These are phyloP conservation scores for Mycosphaerelloides madeirae DNA, from an alignment of 2,329 filamentous ascomycete genomes.

Conservation along the genomic window DNA sequence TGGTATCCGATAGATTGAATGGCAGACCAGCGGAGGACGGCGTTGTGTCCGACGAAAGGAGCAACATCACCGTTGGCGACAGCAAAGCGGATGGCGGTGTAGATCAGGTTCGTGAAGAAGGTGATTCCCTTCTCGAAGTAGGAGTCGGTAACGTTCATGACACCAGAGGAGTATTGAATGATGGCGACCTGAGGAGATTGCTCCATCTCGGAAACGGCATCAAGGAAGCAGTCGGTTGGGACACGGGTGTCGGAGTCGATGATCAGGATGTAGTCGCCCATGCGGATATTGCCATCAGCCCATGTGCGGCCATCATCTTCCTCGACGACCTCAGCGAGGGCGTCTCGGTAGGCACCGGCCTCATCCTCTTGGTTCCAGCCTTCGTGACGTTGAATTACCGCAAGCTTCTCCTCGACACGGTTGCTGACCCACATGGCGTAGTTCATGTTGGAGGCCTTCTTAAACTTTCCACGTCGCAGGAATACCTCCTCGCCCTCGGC, in stretches of 20 bases:
- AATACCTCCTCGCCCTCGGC: conserved; percentile 48
- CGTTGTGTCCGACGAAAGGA: conserved; percentile 78
- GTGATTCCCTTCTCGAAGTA: conserved; percentile 50
- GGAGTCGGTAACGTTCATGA: conserved; percentile 72
- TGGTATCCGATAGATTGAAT: conserved; percentile 68
- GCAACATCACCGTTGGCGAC: conserved; percentile 72
- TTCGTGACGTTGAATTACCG: conserved; percentile 51
- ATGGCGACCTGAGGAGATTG: conserved; percentile 73
- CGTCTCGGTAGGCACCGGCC: conserved; percentile 59
- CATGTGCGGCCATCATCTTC: conserved; percentile 63
- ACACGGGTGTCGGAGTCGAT: conserved; percentile 78
- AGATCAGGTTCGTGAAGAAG: conserved; percentile 59
- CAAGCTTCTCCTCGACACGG: conserved; percentile 65
- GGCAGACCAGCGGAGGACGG: conserved; percentile 69
- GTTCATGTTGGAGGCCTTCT: conserved; percentile 72
- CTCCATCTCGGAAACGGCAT: conserved; percentile 78
- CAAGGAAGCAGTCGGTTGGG: conserved; percentile 69
- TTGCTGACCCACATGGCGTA: conserved; percentile 60
- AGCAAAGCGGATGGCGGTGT: conserved; percentile 72
- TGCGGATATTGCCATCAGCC: conserved; percentile 79
- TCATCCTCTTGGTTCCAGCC: conserved; percentile 68
- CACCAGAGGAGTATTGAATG: conserved; percentile 70
- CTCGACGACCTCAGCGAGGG: conserved; percentile 60
- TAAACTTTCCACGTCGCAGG: conserved; percentile 60
- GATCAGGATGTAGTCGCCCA: conserved; percentile 77